These are phyloP conservation scores for Metarhizium anisopliae DNA, from an alignment of 2,329 filamentous ascomycete species.

Conservation along the genomic window DNA sequence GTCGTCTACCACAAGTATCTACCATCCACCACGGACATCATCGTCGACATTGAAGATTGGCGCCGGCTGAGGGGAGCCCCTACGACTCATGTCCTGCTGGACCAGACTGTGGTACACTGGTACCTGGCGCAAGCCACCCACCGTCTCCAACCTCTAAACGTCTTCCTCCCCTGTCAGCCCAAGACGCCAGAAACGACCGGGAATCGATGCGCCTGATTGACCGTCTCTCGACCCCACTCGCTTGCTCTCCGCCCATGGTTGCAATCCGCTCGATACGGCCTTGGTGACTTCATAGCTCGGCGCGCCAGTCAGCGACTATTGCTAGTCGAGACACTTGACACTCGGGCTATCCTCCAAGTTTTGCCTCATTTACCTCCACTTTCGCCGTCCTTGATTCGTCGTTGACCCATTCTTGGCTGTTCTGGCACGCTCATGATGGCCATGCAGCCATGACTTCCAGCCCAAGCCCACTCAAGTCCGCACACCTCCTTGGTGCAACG, in stretches of 20 bases:
- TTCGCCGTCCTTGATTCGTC: not conserved
- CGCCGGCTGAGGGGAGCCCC: too few species aligned
- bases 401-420: not conserved
- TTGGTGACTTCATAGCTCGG: not conserved
- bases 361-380: not conserved
- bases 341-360: not conserved
- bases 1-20: not conserved
- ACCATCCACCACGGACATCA: not conserved
- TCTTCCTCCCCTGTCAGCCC: not conserved
- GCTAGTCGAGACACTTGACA: not conserved
- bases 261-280: not conserved
- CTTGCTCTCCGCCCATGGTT: not conserved
- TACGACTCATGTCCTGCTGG: too few species aligned
- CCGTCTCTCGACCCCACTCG: not conserved
- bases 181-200: not conserved
- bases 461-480: too few species aligned
- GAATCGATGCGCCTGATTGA: not conserved
- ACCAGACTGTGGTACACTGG: too few species aligned
- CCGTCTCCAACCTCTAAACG: not conserved
- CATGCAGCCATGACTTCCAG: not conserved
- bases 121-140: not conserved
- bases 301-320: not conserved
- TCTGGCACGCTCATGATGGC: not conserved
- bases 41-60: too few species aligned
- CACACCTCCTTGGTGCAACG: not conserved